phyloP scores from a whole-genome alignment of 2,329 filamentous ascomycete species.

The Fusarium continuum region DNA sequence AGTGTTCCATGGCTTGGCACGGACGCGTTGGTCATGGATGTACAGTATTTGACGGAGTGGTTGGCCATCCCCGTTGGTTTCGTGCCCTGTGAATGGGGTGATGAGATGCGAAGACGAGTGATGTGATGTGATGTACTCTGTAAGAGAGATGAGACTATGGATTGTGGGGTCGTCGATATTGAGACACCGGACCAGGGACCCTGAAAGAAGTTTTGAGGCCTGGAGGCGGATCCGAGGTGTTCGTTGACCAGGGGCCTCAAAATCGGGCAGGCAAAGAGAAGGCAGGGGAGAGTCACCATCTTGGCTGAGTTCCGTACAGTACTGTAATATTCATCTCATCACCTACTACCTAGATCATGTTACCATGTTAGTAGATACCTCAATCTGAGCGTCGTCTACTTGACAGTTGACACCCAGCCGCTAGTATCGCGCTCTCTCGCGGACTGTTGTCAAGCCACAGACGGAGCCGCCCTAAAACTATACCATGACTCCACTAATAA shows the following conservation, averaged over 20 bases:
- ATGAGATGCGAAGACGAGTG: constrained; percentile 22
- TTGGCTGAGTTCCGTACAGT: no score
- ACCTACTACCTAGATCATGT: no score
- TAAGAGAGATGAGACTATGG: constrained; percentile 36
- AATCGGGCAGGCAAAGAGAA: constrained; percentile 6
- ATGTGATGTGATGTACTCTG: constrained; percentile 14
- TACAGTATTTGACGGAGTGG: constrained; percentile 5
- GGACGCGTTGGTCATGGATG: not conserved
- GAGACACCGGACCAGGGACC: constrained; percentile 19
- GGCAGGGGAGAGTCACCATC: not conserved
- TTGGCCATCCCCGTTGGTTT: not conserved
- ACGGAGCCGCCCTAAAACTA: constrained; percentile 20
- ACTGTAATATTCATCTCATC: constrained; percentile 10
- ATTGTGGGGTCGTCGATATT: constrained; percentile 29
- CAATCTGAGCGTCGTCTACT: no score
- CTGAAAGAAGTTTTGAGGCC: constrained; percentile 24
- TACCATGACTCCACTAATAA: constrained; percentile 30
- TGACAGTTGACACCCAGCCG: constrained; percentile 13
- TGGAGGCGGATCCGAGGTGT: constrained; percentile 40
- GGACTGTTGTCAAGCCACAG: constrained; percentile 33
- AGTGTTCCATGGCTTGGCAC: constrained; percentile 3
- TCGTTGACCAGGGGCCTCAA: constrained; percentile 37
- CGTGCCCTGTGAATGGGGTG: constrained; percentile 15
- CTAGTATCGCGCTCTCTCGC: constrained; percentile 2
- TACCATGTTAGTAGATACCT: no score